Percentiles rank a stretch among this genome's conserved stretches.
phyloP scores from a whole-genome alignment of 768 basidiomycete genomes.

The Lactarius sanguifluus region DNA sequence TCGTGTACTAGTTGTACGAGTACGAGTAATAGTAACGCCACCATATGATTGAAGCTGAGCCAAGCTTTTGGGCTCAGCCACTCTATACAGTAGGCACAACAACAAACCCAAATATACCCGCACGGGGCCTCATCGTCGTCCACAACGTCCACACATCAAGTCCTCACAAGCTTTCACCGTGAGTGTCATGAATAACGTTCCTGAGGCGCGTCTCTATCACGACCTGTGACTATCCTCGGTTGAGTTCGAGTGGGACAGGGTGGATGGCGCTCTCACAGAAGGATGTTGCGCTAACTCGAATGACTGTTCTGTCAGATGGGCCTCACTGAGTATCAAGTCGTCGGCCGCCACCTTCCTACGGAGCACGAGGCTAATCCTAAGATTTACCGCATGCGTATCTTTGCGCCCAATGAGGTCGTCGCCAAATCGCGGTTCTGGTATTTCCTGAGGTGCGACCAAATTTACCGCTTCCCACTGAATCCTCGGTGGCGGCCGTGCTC shows the following conservation, averaged over 20 bases:
- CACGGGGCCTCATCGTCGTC: slow-evolving; percentile 30
- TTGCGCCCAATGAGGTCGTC: slow-evolving; percentile 97
- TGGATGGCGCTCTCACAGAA: slow-evolving; percentile 10
- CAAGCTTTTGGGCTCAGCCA: slow-evolving; percentile 15
- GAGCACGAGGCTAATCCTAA: slow-evolving; percentile 92
- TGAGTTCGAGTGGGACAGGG: background rate
- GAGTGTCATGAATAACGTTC: slow-evolving; percentile 25
- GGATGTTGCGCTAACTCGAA: slow-evolving; percentile 22
- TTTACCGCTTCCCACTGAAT: background rate
- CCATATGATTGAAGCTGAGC: slow-evolving; percentile 8
- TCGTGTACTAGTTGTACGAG: background rate
- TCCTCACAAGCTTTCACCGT: slow-evolving; percentile 33
- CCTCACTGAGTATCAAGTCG: slow-evolving; percentile 91
- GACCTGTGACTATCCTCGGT: background rate
- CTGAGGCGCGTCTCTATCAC: background rate
- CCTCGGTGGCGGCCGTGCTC: background rate
- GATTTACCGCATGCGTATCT: slow-evolving; percentile 99
- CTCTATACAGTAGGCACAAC: slow-evolving; percentile 8
- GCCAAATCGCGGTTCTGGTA: slow-evolving; percentile 99
- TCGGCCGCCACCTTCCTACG: slow-evolving; percentile 96
- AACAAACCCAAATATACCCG: slow-evolving; percentile 25
- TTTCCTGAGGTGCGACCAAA: slow-evolving; percentile 76
- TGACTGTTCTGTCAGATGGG: slow-evolving; percentile 51
- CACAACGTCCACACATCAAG: slow-evolving; percentile 34
- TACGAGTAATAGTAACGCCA: slow-evolving; percentile 21